Evolutionary conservation across 108 stramenopile species (phyloP).

Genomic region (Skeletonema tropicum): DNA sequence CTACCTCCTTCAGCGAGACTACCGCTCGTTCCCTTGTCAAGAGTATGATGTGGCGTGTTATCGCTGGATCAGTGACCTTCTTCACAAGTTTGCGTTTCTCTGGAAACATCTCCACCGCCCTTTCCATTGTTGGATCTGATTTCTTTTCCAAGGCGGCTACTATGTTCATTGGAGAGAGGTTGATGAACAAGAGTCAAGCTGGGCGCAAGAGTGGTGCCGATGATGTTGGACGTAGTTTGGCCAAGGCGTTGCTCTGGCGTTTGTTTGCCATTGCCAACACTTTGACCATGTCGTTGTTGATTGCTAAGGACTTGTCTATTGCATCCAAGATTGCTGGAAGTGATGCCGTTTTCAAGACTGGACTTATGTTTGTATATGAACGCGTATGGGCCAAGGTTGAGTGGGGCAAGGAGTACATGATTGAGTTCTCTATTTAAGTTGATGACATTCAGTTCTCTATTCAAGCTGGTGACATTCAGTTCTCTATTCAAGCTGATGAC

Average conservation of each 20-base stretch:
- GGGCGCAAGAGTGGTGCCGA: slow-evolving; percentile 82
- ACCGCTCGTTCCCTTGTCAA: slow-evolving; percentile 80
- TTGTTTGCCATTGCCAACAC: slow-evolving; percentile 95
- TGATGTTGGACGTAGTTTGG: slow-evolving; percentile 76
- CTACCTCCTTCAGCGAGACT: slow-evolving; percentile 75
- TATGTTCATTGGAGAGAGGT: slow-evolving; percentile 95
- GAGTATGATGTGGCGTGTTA: slow-evolving; percentile 85
- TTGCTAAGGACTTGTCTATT: slow-evolving; percentile 78
- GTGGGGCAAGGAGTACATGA: slow-evolving; percentile 90
- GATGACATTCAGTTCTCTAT: slow-evolving; percentile 22
- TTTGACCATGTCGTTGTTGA: slow-evolving; percentile 83
- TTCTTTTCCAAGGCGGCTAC: slow-evolving; percentile 94
- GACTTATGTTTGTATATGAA: slow-evolving; percentile 91
- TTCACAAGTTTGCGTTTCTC: slow-evolving; percentile 79
- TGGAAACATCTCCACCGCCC: slow-evolving; percentile 70
- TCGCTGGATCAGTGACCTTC: slow-evolving; percentile 87
- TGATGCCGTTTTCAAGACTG: slow-evolving; percentile 95
- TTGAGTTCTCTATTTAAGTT: slow-evolving; percentile 67
- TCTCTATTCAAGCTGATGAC: slow-evolving; percentile 32
- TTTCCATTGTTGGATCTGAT: slow-evolving; percentile 93
- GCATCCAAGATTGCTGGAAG: slow-evolving; percentile 92
- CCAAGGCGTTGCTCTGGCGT: slow-evolving; percentile 94
- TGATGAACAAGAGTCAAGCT: slow-evolving; percentile 92
- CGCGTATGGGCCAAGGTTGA: slow-evolving; percentile 87
- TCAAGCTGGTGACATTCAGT: slow-evolving; percentile 18